Evolutionary conservation across 1,284 basidiomycete species (phyloP).

Genomic region (Malassezia restricta): DNA sequence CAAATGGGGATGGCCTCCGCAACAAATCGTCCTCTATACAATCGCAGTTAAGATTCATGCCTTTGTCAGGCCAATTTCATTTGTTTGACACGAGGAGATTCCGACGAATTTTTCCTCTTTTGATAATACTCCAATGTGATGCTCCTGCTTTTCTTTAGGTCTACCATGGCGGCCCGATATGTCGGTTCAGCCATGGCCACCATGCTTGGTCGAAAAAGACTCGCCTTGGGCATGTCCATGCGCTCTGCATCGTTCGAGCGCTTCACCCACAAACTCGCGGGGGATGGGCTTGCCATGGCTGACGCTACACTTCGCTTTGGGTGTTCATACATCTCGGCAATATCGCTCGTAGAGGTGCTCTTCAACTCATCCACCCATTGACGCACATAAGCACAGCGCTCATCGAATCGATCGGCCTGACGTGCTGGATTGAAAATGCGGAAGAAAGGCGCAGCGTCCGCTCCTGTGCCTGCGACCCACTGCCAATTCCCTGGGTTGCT

Average conservation of each 20-base stretch:
- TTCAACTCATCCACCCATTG: slow-evolving; percentile 9
- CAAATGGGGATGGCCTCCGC: neutral
- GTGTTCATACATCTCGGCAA: neutral
- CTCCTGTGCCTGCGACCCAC: slow-evolving; percentile 10
- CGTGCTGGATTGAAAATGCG: slow-evolving; percentile 8
- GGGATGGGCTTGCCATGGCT: neutral
- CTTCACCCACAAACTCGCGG: neutral
- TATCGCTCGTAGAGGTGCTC: neutral
- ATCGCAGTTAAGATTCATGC: neutral
- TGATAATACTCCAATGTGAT: neutral
- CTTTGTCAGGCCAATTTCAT: neutral
- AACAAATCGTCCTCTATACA: neutral
- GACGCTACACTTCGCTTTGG: neutral
- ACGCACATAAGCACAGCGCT: slow-evolving; percentile 4
- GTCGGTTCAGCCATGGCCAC: neutral
- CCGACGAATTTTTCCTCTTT: neutral
- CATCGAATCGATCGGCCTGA: slow-evolving; percentile 7
- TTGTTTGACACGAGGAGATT: neutral
- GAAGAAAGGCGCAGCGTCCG: slow-evolving; percentile 11
- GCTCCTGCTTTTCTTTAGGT: neutral
- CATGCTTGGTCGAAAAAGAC: neutral
- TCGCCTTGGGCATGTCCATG: neutral
- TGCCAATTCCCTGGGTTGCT: slow-evolving; percentile 12
- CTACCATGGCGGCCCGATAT: neutral
- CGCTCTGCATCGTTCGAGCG: neutral